These are phyloP conservation scores for Candida albicans DNA, from an alignment of 1,139 yeast species.

Conservation along the genomic window DNA sequence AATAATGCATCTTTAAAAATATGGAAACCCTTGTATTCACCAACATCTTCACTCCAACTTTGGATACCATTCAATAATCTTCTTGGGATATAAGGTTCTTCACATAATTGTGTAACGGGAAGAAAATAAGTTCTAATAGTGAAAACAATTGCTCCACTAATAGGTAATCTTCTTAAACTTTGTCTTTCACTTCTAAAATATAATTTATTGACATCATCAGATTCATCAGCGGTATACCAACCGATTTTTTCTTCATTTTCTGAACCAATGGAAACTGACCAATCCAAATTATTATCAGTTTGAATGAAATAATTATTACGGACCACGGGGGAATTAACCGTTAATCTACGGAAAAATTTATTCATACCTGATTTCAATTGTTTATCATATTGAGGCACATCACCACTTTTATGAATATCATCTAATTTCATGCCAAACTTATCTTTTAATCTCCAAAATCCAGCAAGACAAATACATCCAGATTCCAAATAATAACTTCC, in stretches of 20 bases:
- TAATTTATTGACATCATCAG: constrained; percentile 43
- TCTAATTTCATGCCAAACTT: constrained; percentile 54
- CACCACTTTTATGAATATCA: constrained; percentile 61
- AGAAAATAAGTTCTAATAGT: constrained; percentile 64
- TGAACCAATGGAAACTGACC: constrained; percentile 64
- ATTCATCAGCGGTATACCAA: constrained; percentile 59
- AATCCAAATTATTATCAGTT: constrained; percentile 60
- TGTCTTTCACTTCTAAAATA: constrained; percentile 70
- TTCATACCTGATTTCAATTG: constrained; percentile 65
- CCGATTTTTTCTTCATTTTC: constrained; percentile 53
- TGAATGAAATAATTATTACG: constrained; percentile 68
- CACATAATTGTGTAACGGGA: constrained; percentile 51
- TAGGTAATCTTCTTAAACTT: constrained; percentile 64
- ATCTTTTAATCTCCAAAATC: constrained; percentile 64
- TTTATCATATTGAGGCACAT: constrained; percentile 62
- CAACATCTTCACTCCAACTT: constrained; percentile 61
- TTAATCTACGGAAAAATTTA: constrained; percentile 55
- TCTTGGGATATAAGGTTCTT: constrained; percentile 62
- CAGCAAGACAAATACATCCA: constrained; percentile 63
- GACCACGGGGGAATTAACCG: constrained; percentile 58
- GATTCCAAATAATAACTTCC: constrained; percentile 58
- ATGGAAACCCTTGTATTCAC: constrained; percentile 57
- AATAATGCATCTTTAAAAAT: constrained; percentile 53
- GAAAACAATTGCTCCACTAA: constrained; percentile 58
- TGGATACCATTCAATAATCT: constrained; percentile 56